Evolutionary conservation across 257 asterid species (phyloP).

Genomic region (Solanum chiquidenum): DNA sequence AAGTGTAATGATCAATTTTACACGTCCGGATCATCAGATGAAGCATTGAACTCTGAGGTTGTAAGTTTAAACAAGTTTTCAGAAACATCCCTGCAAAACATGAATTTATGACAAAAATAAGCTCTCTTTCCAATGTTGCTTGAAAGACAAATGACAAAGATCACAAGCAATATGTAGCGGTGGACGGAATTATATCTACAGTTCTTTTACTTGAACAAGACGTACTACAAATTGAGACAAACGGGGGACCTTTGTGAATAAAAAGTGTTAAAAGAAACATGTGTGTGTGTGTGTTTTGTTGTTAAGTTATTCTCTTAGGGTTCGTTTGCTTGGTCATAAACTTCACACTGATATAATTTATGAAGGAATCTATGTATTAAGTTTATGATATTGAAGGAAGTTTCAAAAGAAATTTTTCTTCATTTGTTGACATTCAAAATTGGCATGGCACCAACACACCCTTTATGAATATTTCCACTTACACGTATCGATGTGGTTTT

Average conservation of each 20-base stretch:
- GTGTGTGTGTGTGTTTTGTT: not conserved
- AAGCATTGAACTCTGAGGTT: not conserved
- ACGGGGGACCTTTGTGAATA: not conserved
- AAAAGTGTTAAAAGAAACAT: not conserved
- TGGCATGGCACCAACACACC: not conserved
- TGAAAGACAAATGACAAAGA: not conserved
- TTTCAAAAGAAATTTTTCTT: not conserved
- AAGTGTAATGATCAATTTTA: not conserved
- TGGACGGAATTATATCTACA: not conserved
- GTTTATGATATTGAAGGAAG: not conserved
- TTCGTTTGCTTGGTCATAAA: not conserved
- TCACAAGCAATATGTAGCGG: not conserved
- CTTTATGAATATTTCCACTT: not conserved
- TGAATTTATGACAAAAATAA: not conserved
- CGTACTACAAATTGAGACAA: not conserved
- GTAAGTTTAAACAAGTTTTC: not conserved
- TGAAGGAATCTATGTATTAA: not conserved
- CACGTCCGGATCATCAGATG: not conserved
- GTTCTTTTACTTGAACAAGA: not conserved
- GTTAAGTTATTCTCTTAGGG: not conserved
- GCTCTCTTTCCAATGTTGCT: not conserved
- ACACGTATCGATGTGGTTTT: not conserved
- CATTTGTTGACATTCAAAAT: not conserved
- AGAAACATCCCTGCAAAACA: conserved; percentile 12
- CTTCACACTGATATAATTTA: not conserved